Base-by-base conservation (phyloP, 1,284 basidiomycete genomes). In the Papiliotrema fonsecae region DNA sequence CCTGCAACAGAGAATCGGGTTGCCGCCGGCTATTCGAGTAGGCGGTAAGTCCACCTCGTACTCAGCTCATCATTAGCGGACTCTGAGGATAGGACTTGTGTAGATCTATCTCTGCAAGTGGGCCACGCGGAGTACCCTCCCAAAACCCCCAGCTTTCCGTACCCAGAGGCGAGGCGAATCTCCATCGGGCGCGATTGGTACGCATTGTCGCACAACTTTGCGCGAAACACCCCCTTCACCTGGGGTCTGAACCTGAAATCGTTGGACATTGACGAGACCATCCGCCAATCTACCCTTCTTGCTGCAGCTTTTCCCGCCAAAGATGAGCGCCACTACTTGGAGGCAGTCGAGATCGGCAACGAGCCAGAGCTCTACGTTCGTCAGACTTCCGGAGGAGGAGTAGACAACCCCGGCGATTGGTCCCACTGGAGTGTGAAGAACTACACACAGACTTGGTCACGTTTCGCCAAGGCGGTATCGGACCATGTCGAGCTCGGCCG, bases 161-260 rank as follows among this genome's bases (percentile, higher is more conserved):
- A 82, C 58, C 84, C 83, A 0, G 83, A 84, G 62, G 82, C 83
- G 4, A 67, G 67, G 0, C 76, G 72, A 22, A 77, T 84, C 52
- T 76, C 73, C 2, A 79, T 84, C 38, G 82, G 84, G 2, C 72
- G 80, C 58, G 75, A 67, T n/a, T 85, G 77, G 59, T 86, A 85
- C 56, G 58, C 72, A 16, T 69, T 81, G 4, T 78, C 79, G 3
- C 74, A 75, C 26, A 80, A 81, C 58, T 76, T 86, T 39, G 82
- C 81, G 26, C 36, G 42, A 13, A 55, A 54, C 9, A 63, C 61
- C 4, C 2, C 77, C 76, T 57, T 81, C 84, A 54, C 81, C 76
- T 86, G 81, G 81, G 85, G 83, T n/a, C 75, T 86, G 47, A 85
- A 85, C 64, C 67, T 85, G 21, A 79, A 81, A 11, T 59, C 71